Evolutionary conservation across 805 yeast species (phyloP).

Genomic region (Spathaspora sp.): DNA sequence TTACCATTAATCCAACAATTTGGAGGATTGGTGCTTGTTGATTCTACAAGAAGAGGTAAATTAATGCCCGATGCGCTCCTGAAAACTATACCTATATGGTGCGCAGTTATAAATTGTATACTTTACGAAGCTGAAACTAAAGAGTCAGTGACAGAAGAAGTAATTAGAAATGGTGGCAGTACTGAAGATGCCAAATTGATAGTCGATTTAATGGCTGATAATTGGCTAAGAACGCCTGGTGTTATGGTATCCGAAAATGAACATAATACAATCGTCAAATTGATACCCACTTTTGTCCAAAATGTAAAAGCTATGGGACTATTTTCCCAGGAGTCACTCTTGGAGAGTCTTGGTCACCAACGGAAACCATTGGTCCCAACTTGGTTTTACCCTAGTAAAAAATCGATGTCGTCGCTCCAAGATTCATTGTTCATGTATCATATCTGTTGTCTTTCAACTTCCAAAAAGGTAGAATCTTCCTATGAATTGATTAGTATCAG

Average conservation of each 20-base stretch:
- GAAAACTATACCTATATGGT: constrained; percentile 90
- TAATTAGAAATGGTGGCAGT: not conserved
- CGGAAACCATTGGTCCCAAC: constrained; percentile 56
- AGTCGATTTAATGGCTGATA: constrained; percentile 3
- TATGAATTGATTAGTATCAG: constrained; percentile 1
- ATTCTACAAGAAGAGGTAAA: constrained; percentile 84
- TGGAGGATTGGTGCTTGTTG: constrained; percentile 61
- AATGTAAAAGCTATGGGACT: constrained; percentile 40
- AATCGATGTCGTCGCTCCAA: not conserved
- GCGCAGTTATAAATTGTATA: constrained; percentile 66
- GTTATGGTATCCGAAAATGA: constrained; percentile 56
- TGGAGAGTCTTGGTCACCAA: constrained; percentile 11
- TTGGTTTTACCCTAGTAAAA: constrained; percentile 62
- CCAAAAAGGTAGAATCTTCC: constrained; percentile 30
- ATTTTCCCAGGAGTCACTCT: constrained; percentile 13
- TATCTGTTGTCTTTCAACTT: constrained; percentile 56
- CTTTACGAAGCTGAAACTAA: constrained; percentile 31
- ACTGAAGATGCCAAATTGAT: constrained; percentile 7
- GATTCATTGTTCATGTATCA: constrained; percentile 2
- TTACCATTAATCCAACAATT: constrained; percentile 41
- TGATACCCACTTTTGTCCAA: constrained; percentile 47
- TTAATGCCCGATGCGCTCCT: constrained; percentile 81
- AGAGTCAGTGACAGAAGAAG: not conserved
- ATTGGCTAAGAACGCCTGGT: constrained; percentile 12
- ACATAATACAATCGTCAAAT: constrained; percentile 42